A percentile compares a stretch with the other conserved stretches of the same genome.
phyloP scores from a whole-genome alignment of 768 basidiomycete species.

The Suillus decipiens region DNA sequence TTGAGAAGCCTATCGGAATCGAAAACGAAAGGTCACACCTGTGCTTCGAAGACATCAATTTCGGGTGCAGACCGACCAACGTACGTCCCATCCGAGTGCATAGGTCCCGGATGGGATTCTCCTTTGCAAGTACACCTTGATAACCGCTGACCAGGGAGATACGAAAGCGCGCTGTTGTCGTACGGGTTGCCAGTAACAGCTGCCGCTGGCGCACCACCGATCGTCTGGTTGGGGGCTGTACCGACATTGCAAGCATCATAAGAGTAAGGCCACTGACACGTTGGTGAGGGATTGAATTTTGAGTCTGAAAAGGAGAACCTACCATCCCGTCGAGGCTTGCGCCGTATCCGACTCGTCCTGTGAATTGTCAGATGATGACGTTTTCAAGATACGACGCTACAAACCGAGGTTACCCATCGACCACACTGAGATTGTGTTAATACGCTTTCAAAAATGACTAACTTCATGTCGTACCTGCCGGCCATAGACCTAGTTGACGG shows the following conservation, averaged over 20 bases:
- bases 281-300: conserved; percentile 11
- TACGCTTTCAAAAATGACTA: neutral
- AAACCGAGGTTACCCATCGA: conserved; percentile 76
- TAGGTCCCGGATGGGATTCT: conserved; percentile 87
- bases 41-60: conserved; percentile 89
- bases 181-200: conserved; percentile 62
- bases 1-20: conserved; percentile 4
- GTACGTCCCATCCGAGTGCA: conserved; percentile 73
- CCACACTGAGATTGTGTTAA: conserved; percentile 48
- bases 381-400: conserved; percentile 12
- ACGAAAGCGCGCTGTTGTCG: conserved; percentile 64
- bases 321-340: conserved; percentile 84
- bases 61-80: conserved; percentile 85
- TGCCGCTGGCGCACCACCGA: conserved; percentile 61
- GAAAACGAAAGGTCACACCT: conserved; percentile 40
- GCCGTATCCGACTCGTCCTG: conserved; percentile 85
- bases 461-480: conserved; percentile 41
- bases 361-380: conserved; percentile 4
- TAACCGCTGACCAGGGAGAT: conserved; percentile 83
- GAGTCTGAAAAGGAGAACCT: conserved; percentile 21
- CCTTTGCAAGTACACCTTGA: conserved; percentile 87
- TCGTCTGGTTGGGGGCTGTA: conserved; percentile 82
- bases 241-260: conserved; percentile 93
- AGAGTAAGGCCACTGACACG: conserved; percentile 72
- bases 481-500: conserved; percentile 60